Evolutionary conservation across 345 rosid species (phyloP).

Genomic region (Diplotaxis tenuifolia): DNA sequence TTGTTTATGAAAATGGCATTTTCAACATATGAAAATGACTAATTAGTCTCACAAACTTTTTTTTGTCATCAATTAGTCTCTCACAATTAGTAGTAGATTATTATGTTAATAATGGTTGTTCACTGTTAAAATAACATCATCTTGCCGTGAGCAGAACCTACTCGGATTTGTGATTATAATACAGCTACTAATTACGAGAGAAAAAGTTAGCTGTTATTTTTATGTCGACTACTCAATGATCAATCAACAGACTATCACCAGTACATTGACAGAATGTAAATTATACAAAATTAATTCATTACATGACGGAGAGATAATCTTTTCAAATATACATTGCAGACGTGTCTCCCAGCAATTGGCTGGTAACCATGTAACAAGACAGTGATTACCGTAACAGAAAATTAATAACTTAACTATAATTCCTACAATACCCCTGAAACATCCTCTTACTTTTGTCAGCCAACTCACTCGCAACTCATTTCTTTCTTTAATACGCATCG

Average conservation of each 20-base stretch:
- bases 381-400: neutral
- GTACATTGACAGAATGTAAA: neutral
- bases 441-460: too few relatives aligned
- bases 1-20: neutral
- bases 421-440: too few relatives aligned
- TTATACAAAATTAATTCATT: too few relatives aligned
- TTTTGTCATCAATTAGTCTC: too few relatives aligned
- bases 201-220: neutral
- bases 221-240: neutral
- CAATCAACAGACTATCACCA: conserved; percentile 26
- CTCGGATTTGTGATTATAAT: neutral
- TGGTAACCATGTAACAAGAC: neutral
- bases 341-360: neutral
- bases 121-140: too few relatives aligned
- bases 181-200: neutral
- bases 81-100: too few relatives aligned
- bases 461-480: too few relatives aligned
- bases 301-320: too few relatives aligned
- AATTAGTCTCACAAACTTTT: neutral
- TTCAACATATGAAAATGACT: too few relatives aligned
- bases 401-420: neutral
- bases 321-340: neutral
- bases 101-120: too few relatives aligned
- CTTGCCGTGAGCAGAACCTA: too few relatives aligned
- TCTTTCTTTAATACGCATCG: too few relatives aligned